Evolutionary conservation across 768 basidiomycete species (phyloP), one percentile per base, ranked within the genome.

Genomic region (Cantharellus anzutake): DNA sequence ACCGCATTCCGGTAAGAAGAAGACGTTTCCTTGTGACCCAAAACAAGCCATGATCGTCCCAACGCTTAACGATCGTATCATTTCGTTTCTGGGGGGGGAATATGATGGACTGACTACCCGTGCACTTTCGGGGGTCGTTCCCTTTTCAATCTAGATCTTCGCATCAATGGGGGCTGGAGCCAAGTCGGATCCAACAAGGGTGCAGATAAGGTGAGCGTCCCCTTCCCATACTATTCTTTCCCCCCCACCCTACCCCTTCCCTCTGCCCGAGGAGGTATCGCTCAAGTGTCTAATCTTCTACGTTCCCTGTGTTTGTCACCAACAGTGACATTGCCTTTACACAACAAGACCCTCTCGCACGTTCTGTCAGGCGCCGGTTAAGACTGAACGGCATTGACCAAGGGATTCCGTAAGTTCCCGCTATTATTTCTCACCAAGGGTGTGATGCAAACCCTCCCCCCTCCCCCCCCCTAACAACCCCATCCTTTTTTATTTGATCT

Each of bases 101-200:
- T 48, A 11, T 11, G 11, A 11, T 48, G 44, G 44, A 48, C 44
- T 48, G 44, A 29, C 44, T 11, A 48, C 44, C 29, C 44, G 11
- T 11, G 20, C 20, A 29, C 20, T 29, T 29, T 29, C 20, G 20
- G 20, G 20, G 20, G 20, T 29, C 20, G 20, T 29, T 48, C 11
- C 44, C 11, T 48, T 11, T 52, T 64, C 59, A 11, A 20, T 59
- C 7, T 63, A 86, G 84, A 84, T 93, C 16, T 96, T 98, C 71
- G 90, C 93, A 0, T 91, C 91, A 35, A 96, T 99, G 91, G 96
- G 96, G 38, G 88, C 93, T 2, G 83, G 92, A 7, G 86, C 92
- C 11, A 99, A 98, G 72, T 79, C 78, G 65, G 96, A 99, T 70
- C 93, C 96, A 0, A 94, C 92, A 1, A 80, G 91, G 44, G 80